Evolutionary conservation across 2,329 filamentous ascomycete species (phyloP).

Genomic region (Hansfordia pulvinata): DNA sequence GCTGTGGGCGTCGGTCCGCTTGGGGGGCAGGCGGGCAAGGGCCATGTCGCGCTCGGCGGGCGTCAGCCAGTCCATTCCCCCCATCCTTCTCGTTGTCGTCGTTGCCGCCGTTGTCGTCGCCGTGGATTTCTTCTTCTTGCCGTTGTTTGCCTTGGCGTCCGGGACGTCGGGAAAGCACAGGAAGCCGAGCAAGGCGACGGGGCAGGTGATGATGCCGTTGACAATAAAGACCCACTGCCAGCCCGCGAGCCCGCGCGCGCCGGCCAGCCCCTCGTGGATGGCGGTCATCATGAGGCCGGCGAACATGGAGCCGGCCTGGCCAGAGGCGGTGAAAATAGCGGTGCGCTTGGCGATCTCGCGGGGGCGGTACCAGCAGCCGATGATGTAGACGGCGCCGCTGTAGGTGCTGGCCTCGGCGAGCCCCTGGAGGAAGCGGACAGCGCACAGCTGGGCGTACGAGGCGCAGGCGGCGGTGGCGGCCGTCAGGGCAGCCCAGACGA

Average conservation of each 20-base stretch:
- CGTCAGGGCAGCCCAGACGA: conserved; percentile 32
- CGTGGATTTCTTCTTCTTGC: too few relatives aligned
- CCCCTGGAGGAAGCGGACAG: conserved; percentile 28
- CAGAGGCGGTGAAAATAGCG: conserved; percentile 37
- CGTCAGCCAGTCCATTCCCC: conserved; percentile 24
- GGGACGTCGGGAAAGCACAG: conserved; percentile 28
- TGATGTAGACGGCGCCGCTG: conserved; percentile 31
- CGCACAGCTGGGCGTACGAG: conserved; percentile 15
- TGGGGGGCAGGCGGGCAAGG: conserved; percentile 15
- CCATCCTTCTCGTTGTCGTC: too few relatives aligned
- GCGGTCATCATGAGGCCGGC: conserved; percentile 40
- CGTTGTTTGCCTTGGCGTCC: too few relatives aligned
- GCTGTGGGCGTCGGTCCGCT: conserved; percentile 18
- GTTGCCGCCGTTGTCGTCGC: too few relatives aligned
- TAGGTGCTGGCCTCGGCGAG: conserved; percentile 33
- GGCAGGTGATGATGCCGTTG: conserved; percentile 31
- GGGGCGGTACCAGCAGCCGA: conserved; percentile 40
- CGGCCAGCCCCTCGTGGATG: conserved; percentile 20
- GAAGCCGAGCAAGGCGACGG: conserved; percentile 31
- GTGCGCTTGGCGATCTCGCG: conserved; percentile 36
- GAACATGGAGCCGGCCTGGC: conserved; percentile 38
- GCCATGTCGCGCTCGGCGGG: conserved; percentile 12
- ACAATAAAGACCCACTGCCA: conserved; percentile 30
- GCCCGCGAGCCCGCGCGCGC: conserved; percentile 25
- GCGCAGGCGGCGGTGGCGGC: conserved; percentile 13